Evolutionary conservation across 2,329 filamentous ascomycete genomes (phyloP).

Genomic region (Trichophyton schoenleinii): DNA sequence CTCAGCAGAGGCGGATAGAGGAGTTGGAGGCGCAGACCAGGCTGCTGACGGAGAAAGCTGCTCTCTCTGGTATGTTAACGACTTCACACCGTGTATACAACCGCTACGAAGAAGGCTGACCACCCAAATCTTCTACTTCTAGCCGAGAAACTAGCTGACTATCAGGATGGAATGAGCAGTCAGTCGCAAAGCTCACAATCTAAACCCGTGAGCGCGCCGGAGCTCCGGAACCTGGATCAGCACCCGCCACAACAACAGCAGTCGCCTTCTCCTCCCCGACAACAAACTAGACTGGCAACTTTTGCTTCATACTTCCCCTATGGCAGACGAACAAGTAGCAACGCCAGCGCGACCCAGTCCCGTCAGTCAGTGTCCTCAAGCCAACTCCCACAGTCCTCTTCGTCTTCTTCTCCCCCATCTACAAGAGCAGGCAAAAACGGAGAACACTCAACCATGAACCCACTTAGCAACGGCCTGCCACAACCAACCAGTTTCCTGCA

Average conservation of each 20-base stretch:
- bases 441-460: constrained; percentile 8
- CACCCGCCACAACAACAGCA: constrained; percentile 13
- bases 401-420: constrained; percentile 12
- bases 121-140: constrained; percentile 7
- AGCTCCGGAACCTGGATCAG: constrained; percentile 16
- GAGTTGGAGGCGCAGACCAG: constrained; percentile 46
- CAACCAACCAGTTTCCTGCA: constrained; percentile 31
- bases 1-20: constrained; percentile 31
- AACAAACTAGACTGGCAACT: constrained; percentile 27
- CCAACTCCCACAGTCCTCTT: constrained; percentile 9
- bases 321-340: constrained; percentile 24
- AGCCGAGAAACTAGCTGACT: constrained; percentile 48
- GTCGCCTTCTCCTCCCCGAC: constrained; percentile 16
- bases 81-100: neutral
- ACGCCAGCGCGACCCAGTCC: constrained; percentile 17
- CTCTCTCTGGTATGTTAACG: constrained; percentile 37
- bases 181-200: constrained; percentile 19
- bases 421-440: constrained; percentile 9
- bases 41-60: constrained; percentile 40
- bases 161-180: constrained; percentile 49
- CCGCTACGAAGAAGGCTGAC: neutral
- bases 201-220: constrained; percentile 8
- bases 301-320: constrained; percentile 30
- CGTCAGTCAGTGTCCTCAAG: constrained; percentile 16
- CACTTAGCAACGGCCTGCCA: constrained; percentile 5